Evolutionary conservation across 192 early-diverging fungal genomes (phyloP).

Genomic region (Coemansia sp.): DNA sequence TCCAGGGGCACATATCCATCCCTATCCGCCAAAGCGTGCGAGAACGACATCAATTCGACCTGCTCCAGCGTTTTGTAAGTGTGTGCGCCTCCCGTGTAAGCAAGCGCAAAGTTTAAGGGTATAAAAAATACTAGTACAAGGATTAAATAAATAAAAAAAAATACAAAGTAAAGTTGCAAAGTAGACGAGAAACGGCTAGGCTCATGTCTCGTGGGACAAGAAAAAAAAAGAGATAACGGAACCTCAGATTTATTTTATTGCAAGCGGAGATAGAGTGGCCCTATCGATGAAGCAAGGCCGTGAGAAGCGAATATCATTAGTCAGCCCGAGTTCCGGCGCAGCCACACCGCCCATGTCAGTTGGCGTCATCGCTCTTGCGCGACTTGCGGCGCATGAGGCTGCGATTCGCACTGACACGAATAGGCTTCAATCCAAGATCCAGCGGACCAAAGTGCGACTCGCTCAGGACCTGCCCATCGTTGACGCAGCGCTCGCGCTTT

Average conservation of each 20-base stretch:
- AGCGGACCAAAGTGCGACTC: slow-evolving; percentile 53
- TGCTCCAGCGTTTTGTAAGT: background rate
- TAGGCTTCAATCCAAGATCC: slow-evolving; percentile 50
- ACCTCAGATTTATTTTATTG: background rate
- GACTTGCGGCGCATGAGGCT: slow-evolving; percentile 39
- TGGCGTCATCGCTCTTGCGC: slow-evolving; percentile 8
- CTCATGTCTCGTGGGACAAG: background rate
- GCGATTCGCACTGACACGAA: slow-evolving; percentile 51
- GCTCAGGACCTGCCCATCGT: slow-evolving; percentile 20
- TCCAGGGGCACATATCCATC: slow-evolving; percentile 32
- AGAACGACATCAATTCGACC: slow-evolving; percentile 10
- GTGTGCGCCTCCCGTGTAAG: background rate
- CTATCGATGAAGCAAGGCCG: background rate
- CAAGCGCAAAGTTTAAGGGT: background rate
- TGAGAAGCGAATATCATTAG: background rate
- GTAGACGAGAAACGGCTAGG: background rate
- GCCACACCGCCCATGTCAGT: background rate
- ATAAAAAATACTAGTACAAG: slow-evolving; percentile 14
- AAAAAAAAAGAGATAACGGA: background rate
- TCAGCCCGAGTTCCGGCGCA: background rate
- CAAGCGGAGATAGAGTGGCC: background rate
- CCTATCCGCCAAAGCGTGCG: slow-evolving; percentile 28
- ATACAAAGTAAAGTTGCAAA: background rate
- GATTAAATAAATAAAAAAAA: background rate
- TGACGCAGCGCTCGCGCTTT: background rate